Conservation (phyloP, 805 yeast genomes). For the Metschnikowia koreensis region DNA sequence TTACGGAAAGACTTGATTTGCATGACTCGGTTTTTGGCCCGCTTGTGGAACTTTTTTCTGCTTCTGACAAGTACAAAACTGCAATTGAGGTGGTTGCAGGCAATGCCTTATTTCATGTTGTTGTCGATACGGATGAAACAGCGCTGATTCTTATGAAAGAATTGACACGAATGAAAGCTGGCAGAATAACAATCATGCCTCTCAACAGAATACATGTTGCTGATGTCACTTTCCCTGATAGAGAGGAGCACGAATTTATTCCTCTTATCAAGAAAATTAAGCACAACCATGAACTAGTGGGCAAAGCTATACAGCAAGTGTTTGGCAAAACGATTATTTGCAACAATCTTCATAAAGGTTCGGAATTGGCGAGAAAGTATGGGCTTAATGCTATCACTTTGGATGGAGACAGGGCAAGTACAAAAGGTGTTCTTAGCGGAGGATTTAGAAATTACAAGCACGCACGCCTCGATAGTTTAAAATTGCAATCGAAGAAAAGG, state of each 20-base stretch:
- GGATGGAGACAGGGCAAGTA: conserved; percentile 88
- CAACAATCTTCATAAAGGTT: conserved; percentile 63
- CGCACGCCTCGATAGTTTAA: conserved; percentile 71
- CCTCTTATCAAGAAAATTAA: conserved; percentile 78
- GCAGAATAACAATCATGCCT: conserved; percentile 91
- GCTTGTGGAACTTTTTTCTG: conserved; percentile 76
- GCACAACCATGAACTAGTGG: conserved; percentile 50
- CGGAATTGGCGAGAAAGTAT: conserved; percentile 58
- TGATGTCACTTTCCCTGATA: conserved; percentile 55
- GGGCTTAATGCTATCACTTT: conserved; percentile 77
- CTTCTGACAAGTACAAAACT: conserved; percentile 75
- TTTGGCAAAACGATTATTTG: conserved; percentile 83
- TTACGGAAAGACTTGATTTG: conserved; percentile 58
- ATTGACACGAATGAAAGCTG: conserved; percentile 63
- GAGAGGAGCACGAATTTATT: conserved; percentile 55
- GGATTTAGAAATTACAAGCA: conserved; percentile 72
- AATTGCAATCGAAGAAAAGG: conserved; percentile 51
- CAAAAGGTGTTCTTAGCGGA: conserved; percentile 82
- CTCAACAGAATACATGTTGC: conserved; percentile 59
- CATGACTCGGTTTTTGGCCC: conserved; percentile 70
- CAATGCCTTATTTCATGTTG: conserved; percentile 77
- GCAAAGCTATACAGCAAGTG: conserved; percentile 70
- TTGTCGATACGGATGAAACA: conserved; percentile 83
- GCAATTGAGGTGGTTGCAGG: conserved; percentile 94
- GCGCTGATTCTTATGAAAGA: conserved; percentile 80